Conservation (phyloP, 1,284 basidiomycete genomes). For the Golubevia sp. region DNA sequence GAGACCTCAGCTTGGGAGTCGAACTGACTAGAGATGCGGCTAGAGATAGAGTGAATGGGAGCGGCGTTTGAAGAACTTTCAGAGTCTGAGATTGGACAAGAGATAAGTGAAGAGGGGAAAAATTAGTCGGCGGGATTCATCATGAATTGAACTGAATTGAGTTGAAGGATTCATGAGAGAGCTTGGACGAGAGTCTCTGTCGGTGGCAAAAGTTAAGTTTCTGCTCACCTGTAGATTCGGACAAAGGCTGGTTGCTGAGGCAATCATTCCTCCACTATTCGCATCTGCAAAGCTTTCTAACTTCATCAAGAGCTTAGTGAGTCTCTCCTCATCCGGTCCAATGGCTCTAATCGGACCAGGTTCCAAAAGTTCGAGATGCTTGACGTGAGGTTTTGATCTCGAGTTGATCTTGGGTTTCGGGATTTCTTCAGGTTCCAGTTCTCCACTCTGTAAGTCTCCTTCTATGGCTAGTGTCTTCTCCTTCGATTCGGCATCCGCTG, state of each 20-base stretch:
- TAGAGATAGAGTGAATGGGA: not conserved
- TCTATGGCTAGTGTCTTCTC: too few species aligned
- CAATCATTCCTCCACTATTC: not conserved
- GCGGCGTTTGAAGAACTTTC: too few species aligned
- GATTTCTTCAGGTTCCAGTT: too few species aligned
- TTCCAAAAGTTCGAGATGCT: not conserved
- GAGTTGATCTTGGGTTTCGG: not conserved
- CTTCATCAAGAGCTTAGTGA: not conserved
- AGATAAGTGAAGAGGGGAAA: too few species aligned
- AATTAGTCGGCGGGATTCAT: too few species aligned
- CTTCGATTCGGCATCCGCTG: too few species aligned
- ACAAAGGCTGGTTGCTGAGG: not conserved
- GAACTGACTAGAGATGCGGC: not conserved
- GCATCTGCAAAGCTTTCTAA: not conserved
- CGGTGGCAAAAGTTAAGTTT: too few species aligned
- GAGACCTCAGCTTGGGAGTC: not conserved
- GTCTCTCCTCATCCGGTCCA: not conserved
- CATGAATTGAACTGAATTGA: too few species aligned
- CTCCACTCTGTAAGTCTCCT: too few species aligned
- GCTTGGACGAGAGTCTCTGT: too few species aligned
- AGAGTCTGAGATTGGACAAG: too few species aligned
- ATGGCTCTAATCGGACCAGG: not conserved
- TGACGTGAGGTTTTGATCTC: not conserved
- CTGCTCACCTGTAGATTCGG: not conserved
- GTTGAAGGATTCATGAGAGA: too few species aligned